Conservation (phyloP, 495 filamentous ascomycete genomes). For the Tuber aestivum region DNA sequence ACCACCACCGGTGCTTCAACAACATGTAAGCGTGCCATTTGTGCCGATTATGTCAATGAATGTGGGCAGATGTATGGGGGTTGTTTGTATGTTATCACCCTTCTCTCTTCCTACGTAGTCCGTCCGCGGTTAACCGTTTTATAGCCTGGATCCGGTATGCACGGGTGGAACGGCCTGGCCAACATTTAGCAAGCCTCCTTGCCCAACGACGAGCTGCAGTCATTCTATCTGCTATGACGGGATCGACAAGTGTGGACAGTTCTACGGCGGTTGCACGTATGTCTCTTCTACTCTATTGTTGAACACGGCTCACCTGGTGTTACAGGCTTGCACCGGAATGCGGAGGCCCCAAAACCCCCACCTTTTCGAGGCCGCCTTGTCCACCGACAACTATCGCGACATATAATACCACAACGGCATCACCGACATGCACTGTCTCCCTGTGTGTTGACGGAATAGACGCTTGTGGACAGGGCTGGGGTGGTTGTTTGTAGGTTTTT, state of each 20-base stretch:
- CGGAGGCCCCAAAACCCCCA: not conserved
- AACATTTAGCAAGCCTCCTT: conserved; percentile 22
- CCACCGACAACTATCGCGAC: not conserved
- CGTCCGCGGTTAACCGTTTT: not conserved
- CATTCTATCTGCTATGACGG: conserved; percentile 12
- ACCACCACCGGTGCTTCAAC: conserved; percentile 4
- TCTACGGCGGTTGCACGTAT: conserved; percentile 28
- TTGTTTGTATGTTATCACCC: conserved; percentile 14
- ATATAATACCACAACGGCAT: not conserved
- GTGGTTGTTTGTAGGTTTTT: conserved; percentile 11
- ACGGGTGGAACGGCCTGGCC: conserved; percentile 24
- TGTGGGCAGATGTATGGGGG: conserved; percentile 21
- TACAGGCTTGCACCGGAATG: not conserved
- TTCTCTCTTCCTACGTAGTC: not conserved
- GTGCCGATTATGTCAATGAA: conserved; percentile 16
- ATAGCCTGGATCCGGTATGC: conserved; percentile 23
- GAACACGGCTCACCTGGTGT: not conserved
- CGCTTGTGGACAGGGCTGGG: conserved; percentile 11
- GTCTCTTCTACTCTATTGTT: not conserved
- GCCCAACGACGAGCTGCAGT: conserved; percentile 8
- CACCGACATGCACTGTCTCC: conserved; percentile 8
- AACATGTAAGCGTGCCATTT: conserved; percentile 13
- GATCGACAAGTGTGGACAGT: conserved; percentile 27
- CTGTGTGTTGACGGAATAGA: conserved; percentile 8
- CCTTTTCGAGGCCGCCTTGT: not conserved